Evolutionary conservation across 192 early-diverging fungal genomes (phyloP).

Genomic region (Funneliformis mosseae): DNA sequence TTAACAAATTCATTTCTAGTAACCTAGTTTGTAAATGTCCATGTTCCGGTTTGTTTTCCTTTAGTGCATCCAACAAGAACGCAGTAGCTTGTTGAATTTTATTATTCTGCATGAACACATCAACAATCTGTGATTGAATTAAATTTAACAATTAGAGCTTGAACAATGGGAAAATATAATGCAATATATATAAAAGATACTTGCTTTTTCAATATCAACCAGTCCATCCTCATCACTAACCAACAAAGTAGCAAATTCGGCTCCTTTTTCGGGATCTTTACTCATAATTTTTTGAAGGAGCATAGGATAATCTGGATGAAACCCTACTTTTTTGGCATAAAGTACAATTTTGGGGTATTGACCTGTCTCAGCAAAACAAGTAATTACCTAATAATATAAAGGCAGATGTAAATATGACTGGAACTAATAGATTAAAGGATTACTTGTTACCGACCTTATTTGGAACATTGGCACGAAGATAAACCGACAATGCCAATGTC

Average conservation of each 20-base stretch:
- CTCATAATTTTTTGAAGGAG: slow-evolving; percentile 92
- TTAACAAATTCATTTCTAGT: slow-evolving; percentile 96
- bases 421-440: neutral
- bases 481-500: slow-evolving; percentile 92
- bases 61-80: slow-evolving; percentile 95
- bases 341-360: slow-evolving; percentile 96
- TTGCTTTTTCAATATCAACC: slow-evolving; percentile 75
- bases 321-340: slow-evolving; percentile 94
- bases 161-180: neutral
- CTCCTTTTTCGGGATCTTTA: slow-evolving; percentile 89
- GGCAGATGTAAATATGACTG: neutral
- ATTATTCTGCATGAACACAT: slow-evolving; percentile 90
- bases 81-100: slow-evolving; percentile 97
- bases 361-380: slow-evolving; percentile 94
- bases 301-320: slow-evolving; percentile 88
- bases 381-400: slow-evolving; percentile 62
- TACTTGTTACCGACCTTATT: slow-evolving; percentile 63
- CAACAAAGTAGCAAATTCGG: slow-evolving; percentile 88
- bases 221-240: slow-evolving; percentile 82
- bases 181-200: neutral
- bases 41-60: slow-evolving; percentile 90
- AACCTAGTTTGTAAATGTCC: slow-evolving; percentile 91
- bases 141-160: no score
- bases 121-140: slow-evolving; percentile 65
- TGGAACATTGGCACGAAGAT: slow-evolving; percentile 91